Evolutionary conservation across 345 rosid genomes (phyloP).

Genomic region (Hypericum androsaemum): DNA sequence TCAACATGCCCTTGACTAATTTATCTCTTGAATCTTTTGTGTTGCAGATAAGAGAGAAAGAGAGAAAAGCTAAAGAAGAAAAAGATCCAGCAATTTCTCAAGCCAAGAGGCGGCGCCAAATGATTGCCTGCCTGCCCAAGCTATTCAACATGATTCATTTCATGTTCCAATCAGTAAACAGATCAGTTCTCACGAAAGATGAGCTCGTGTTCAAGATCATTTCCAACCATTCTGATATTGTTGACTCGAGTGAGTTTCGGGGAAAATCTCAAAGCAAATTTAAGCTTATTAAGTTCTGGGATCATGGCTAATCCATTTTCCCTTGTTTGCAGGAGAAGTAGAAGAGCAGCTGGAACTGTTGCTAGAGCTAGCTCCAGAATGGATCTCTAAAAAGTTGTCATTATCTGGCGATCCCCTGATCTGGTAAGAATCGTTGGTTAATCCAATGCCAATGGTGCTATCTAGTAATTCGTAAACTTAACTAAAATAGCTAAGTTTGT

Average conservation of each 20-base stretch:
- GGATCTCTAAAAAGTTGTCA: conserved; percentile 69
- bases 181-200: conserved; percentile 62
- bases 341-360: conserved; percentile 67
- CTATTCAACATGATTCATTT: conserved; percentile 60
- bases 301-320: conserved; percentile 6
- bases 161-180: conserved; percentile 53
- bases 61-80: conserved; percentile 52
- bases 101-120: conserved; percentile 59
- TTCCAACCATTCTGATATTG: conserved; percentile 45
- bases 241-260: conserved; percentile 56
- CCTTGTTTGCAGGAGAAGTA: conserved; percentile 49
- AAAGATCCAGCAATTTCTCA: conserved; percentile 69
- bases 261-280: neutral
- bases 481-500: too few relatives aligned
- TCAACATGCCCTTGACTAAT: neutral
- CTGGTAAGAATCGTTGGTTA: conserved; percentile 33
- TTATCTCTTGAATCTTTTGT: neutral
- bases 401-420: conserved; percentile 56
- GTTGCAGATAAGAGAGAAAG: conserved; percentile 70
- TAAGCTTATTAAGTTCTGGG: neutral
- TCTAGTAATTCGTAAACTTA: too few relatives aligned
- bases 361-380: conserved; percentile 71
- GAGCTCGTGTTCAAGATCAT: conserved; percentile 62
- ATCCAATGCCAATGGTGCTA: too few relatives aligned
- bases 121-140: conserved; percentile 66